Percentiles rank a stretch among this genome's conserved stretches.
Evolutionary conservation across 805 yeast species (phyloP).

Genomic region (Candida chilensis): DNA sequence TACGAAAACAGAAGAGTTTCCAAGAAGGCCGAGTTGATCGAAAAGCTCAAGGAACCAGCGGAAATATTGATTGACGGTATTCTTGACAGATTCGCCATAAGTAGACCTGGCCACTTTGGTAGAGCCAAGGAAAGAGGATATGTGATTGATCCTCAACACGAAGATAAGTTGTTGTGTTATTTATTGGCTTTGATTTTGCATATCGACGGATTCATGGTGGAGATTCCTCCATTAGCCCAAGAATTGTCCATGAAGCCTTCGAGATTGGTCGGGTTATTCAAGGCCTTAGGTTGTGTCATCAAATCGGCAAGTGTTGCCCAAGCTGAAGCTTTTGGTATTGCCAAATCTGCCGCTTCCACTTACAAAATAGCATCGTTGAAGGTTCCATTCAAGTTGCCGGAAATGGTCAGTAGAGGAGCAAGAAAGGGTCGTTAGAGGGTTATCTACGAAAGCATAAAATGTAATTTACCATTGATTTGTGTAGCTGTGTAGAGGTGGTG

Average conservation of each 20-base stretch:
- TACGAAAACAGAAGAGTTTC: constrained; percentile 63
- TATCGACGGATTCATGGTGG: constrained; percentile 66
- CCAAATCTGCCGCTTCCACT: constrained; percentile 47
- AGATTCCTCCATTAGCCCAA: constrained; percentile 72
- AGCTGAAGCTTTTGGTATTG: constrained; percentile 65
- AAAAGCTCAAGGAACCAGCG: constrained; percentile 61
- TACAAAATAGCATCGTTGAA: constrained; percentile 76
- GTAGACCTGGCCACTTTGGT: constrained; percentile 57
- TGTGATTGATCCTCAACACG: constrained; percentile 78
- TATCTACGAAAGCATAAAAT: no score
- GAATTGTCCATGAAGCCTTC: constrained; percentile 79
- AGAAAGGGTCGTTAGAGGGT: no score
- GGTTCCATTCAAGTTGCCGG: constrained; percentile 88
- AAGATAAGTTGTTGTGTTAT: constrained; percentile 79
- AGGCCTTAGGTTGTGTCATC: constrained; percentile 74
- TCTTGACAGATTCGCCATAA: constrained; percentile 61
- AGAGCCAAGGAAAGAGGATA: constrained; percentile 71
- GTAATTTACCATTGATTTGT: no score
- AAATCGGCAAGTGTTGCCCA: constrained; percentile 66
- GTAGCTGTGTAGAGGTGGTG: no score
- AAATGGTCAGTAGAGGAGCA: constrained; percentile 60
- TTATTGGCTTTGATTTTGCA: constrained; percentile 66
- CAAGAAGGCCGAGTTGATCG: constrained; percentile 49
- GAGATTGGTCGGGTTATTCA: constrained; percentile 56
- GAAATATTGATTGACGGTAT: constrained; percentile 65